Base-by-base conservation (phyloP, 2,329 filamentous ascomycete species). In the Arthrobotrys sinensis region DNA sequence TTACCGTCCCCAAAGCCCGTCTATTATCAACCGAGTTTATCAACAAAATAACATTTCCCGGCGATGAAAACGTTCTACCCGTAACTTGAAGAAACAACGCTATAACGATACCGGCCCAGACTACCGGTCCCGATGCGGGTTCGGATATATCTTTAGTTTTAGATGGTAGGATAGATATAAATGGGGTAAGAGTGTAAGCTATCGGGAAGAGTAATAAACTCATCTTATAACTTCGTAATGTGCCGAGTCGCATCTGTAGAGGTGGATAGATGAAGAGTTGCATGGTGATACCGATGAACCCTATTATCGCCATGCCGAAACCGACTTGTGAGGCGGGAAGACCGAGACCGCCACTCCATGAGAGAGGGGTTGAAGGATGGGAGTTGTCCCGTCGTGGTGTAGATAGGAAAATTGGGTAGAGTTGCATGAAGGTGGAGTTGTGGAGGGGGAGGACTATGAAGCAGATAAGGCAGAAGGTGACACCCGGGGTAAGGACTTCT, bases 341-440 rank as follows among this genome's bases (percentile, higher is more conserved):
- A n/a, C 92, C 92, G 0, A 96, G 86, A 1, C 93, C 93, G 32
- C 93, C 92, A 0, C 88, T 88, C 80, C 92, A 94, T 79, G 87
- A 84, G 82, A 91, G 89, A 0, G 90, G 87, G 72, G 88, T 84
- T 79, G 83, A 80, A 81, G 84, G 83, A 80, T 81, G 69, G 82
- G 77, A 81, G 81, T 82, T 82, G 81, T 87, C 84, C 79, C 86
- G 89, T 3, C 91, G 90, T 0, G 91, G 90, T 0, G 91, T 92
- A 0, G 92, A 93, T 53, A 94, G 87, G 83, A 94, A 94, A 63
- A 93, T 87, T 78, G 92, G 92, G 86, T 91, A 93, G 52, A 94
- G 88, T 1, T 91, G 89, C 82, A 92, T 91, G 85, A 93, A 94
- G 32, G 91, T 91, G 76, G 90, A 91, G 81, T 93, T 87, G 84